Evolutionary conservation across 2,329 filamentous ascomycete genomes (phyloP), one percentile per base, ranked within the genome.

Genomic region (Fusarium buxicola): DNA sequence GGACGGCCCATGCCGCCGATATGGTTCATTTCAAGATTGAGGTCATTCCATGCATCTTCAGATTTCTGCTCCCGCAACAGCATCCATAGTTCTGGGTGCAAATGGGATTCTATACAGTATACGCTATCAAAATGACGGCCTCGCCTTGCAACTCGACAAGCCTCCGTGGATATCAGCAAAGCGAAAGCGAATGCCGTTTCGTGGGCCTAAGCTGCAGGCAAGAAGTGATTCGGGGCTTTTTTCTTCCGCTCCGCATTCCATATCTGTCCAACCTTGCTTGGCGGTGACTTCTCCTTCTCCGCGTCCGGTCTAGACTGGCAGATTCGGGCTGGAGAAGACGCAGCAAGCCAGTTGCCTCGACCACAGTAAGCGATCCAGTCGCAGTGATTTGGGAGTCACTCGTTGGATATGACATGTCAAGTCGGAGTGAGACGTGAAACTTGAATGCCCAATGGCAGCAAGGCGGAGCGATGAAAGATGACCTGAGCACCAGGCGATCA

Each of bases 351-450:
- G 21, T 21, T 15, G 13, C 24, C 45, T 47, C 49, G 48, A 21
- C 15, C 11, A 32, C n/a, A 16, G 12, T 24, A 18, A 44, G 25
- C 8, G 10, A 27, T 21, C 30, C 9, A 34, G 11, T 28, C 16
- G 35, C 31, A n/a, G 46, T 35, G 38, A 39, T 51, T 40, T 24
- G 18, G 15, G 35, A 31, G 27, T 13, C 40, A 45, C 47, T 43
- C 36, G 24, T 24, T 18, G 15, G 31, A 53, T 52, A 40, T 66
- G 60, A 66, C 49, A 38, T 40, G 46, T 66, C 57, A 54, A 35
- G 16, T 51, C 31, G 21, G n/a, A 13, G 15, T 39, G 27, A 38
- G 25, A 44, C 28, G 16, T 21, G n/a, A n/a, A 9, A 25, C 13
- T 11, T 11, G 24, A 18, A 30, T n/a, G 36, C 21, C 34, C 35